Conservation (phyloP, 1,139 yeast genomes). For the Williopsis jadinii region DNA sequence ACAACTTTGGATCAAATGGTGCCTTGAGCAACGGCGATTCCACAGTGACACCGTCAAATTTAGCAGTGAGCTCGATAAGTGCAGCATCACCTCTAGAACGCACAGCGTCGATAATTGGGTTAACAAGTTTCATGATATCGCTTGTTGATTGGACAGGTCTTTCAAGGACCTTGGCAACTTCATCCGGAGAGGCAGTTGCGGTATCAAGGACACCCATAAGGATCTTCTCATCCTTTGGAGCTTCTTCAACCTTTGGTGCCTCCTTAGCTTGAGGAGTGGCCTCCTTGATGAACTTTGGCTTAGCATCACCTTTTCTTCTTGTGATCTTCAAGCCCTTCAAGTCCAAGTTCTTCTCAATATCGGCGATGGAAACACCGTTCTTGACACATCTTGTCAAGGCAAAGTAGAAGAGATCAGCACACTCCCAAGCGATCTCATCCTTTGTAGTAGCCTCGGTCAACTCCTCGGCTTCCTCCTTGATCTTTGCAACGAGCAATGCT, state of each 20-base stretch:
- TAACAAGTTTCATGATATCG: constrained; percentile 85
- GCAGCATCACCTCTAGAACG: constrained; percentile 79
- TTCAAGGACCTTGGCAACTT: constrained; percentile 53
- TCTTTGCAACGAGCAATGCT: constrained; percentile 70
- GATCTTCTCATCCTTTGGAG: constrained; percentile 33
- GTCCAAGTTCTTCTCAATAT: constrained; percentile 79
- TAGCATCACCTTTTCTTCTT: constrained; percentile 94
- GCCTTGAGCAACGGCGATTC: constrained; percentile 70
- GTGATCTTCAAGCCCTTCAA: constrained; percentile 80
- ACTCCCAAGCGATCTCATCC: constrained; percentile 91
- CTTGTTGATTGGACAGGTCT: constrained; percentile 91
- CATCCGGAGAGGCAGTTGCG: constrained; percentile 34
- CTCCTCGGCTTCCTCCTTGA: constrained; percentile 95
- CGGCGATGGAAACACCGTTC: constrained; percentile 70
- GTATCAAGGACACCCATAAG: constrained; percentile 57
- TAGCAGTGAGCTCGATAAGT: constrained; percentile 75
- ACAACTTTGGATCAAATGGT: constrained; percentile 75
- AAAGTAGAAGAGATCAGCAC: constrained; percentile 91
- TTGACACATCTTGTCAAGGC: constrained; percentile 82
- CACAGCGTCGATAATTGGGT: constrained; percentile 81
- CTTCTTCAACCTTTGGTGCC: constrained; percentile 17
- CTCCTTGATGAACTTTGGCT: constrained; percentile 54
- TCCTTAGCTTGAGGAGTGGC: constrained; percentile 19
- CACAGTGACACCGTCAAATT: constrained; percentile 80
- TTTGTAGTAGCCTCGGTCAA: constrained; percentile 69